A percentile compares a stretch with the other conserved stretches of the same genome.
These are phyloP conservation scores for Rhododendron kiyosumense DNA, from an alignment of 148 eudicot species.

Conservation along the genomic window DNA sequence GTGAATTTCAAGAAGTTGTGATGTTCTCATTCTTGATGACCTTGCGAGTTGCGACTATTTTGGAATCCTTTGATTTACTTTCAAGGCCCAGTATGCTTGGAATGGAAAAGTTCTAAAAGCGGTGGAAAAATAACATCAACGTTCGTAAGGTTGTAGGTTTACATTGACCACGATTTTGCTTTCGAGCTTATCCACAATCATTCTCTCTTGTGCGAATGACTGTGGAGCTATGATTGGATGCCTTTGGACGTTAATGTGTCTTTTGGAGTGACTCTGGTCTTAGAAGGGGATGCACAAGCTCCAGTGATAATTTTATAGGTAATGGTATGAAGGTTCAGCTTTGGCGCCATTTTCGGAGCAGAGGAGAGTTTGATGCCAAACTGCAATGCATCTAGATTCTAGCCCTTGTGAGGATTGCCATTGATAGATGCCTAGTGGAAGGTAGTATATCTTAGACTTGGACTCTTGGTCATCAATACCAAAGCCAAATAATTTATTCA, in stretches of 20 bases:
- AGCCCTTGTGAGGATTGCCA: not conserved
- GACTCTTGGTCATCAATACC: not conserved
- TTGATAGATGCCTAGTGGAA: not conserved
- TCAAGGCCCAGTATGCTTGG: not conserved
- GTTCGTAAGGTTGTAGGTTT: not conserved
- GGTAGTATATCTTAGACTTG: not conserved
- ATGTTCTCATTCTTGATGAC: not conserved
- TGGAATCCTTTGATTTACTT: not conserved
- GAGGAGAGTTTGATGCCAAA: not conserved
- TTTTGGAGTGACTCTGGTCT: not conserved
- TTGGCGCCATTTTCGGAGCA: not conserved
- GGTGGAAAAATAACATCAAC: not conserved
- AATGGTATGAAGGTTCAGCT: not conserved
- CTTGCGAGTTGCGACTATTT: not conserved
- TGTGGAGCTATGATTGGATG: not conserved
- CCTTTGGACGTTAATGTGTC: not conserved
- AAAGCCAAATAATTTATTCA: not conserved
- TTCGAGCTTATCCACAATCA: not conserved
- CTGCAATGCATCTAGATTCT: not conserved
- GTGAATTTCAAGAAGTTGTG: not conserved
- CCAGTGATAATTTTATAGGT: not conserved
- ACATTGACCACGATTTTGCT: not conserved
- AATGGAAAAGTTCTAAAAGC: not conserved
- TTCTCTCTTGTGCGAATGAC: not conserved
- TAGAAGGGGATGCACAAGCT: not conserved